Percentiles rank a stretch among this genome's conserved stretches.
phyloP scores from a whole-genome alignment of 192 early-diverging fungal genomes.

The Podila horticola region DNA sequence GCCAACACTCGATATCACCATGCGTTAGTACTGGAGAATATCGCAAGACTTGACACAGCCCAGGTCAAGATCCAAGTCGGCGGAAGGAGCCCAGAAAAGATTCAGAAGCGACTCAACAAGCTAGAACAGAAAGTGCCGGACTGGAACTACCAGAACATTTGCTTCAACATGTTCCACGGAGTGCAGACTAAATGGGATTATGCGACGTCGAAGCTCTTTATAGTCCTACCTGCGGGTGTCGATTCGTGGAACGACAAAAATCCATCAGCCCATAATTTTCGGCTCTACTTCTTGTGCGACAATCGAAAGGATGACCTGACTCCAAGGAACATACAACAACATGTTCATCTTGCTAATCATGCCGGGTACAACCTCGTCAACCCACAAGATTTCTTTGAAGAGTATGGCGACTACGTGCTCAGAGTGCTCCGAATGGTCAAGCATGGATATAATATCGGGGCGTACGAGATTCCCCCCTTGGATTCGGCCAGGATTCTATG shows the following conservation, averaged over 20 bases:
- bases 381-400: neutral
- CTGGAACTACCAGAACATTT: neutral
- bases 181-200: neutral
- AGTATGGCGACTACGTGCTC: neutral
- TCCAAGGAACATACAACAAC: neutral
- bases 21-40: neutral
- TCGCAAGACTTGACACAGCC: neutral
- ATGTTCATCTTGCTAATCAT: neutral
- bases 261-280: neutral
- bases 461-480: neutral
- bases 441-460: neutral
- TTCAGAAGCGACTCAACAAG: neutral
- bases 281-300: neutral
- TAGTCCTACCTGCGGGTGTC: neutral
- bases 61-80: neutral
- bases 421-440: neutral
- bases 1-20: neutral
- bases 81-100: neutral
- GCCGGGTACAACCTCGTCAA: neutral
- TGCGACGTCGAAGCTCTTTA: neutral
- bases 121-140: neutral
- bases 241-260: neutral
- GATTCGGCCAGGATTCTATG: neutral
- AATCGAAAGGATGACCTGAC: neutral
- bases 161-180: neutral